These are phyloP conservation scores for Madurella mycetomatis DNA, from an alignment of 2,329 filamentous ascomycete species.

Conservation along the genomic window DNA sequence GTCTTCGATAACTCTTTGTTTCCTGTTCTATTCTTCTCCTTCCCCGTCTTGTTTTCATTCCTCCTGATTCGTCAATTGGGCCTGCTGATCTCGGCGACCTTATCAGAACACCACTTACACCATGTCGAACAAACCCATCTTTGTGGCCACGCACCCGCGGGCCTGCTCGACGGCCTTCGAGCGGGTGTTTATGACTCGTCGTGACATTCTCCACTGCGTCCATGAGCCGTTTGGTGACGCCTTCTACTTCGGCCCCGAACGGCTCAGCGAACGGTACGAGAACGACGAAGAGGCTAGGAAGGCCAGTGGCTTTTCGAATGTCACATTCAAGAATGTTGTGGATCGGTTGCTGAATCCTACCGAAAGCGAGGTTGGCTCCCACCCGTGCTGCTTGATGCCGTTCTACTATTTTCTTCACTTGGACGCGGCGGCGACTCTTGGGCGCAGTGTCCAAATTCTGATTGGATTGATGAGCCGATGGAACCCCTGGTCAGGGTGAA, in stretches of 20 bases:
- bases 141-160: slow-evolving; percentile 88
- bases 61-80: background rate
- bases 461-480: no score
- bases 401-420: background rate
- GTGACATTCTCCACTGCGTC: slow-evolving; percentile 72
- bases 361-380: slow-evolving; percentile 63
- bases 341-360: slow-evolving; percentile 65
- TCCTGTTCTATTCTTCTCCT: no score
- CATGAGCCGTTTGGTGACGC: slow-evolving; percentile 97
- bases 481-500: background rate
- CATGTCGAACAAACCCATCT: slow-evolving; percentile 79
- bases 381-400: background rate
- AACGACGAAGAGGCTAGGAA: slow-evolving; percentile 54
- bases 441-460: no score
- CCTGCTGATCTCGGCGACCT: no score
- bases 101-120: background rate
- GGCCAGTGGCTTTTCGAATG: slow-evolving; percentile 62
- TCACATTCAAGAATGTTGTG: slow-evolving; percentile 73
- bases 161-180: slow-evolving; percentile 97
- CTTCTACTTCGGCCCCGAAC: slow-evolving; percentile 92
- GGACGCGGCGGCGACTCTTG: no score
- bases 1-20: no score
- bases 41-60: background rate
- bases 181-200: slow-evolving; percentile 94
- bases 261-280: slow-evolving; percentile 73